Evolutionary conservation across 2,329 filamentous ascomycete genomes (phyloP).

Genomic region (Fusarium sp.): DNA sequence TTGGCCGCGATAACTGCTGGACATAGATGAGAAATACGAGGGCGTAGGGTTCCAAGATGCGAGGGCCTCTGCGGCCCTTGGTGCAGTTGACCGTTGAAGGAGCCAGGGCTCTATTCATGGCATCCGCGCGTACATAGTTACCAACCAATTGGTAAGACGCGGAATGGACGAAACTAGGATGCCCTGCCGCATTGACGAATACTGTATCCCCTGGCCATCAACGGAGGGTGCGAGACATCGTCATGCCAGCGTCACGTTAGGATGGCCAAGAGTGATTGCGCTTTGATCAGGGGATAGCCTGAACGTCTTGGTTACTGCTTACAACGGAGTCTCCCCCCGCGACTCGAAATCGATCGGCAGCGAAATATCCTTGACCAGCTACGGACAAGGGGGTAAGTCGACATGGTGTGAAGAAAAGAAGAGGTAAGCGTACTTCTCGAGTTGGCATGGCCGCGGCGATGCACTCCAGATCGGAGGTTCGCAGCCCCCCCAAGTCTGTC

Average conservation of each 20-base stretch:
- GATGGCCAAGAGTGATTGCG: conserved; percentile 13
- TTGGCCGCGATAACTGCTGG: conserved; percentile 12
- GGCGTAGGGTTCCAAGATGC: conserved; percentile 9
- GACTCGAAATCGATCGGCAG: conserved; percentile 27
- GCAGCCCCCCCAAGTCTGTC: conserved; percentile 12
- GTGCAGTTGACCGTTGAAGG: neutral
- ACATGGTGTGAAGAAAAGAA: neutral
- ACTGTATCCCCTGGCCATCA: conserved; percentile 8
- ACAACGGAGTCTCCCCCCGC: conserved; percentile 14
- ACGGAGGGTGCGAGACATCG: conserved; percentile 24
- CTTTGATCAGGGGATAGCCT: conserved; percentile 25
- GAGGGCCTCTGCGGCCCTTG: neutral
- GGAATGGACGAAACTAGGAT: conserved; percentile 1
- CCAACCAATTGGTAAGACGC: conserved; percentile 9
- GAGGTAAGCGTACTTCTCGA: neutral
- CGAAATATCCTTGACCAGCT: conserved; percentile 17
- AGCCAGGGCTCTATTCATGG: neutral
- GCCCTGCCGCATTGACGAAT: conserved; percentile 22
- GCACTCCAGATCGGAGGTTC: conserved; percentile 21
- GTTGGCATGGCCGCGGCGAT: conserved; percentile 4
- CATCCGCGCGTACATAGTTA: neutral
- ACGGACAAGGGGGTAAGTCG: neutral
- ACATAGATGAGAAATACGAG: conserved; percentile 21
- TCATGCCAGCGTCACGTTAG: conserved; percentile 40
- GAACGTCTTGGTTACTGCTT: conserved; percentile 17